Evolutionary conservation across 1,284 basidiomycete genomes (phyloP).

Genomic region (Apiotrichum domesticum): DNA sequence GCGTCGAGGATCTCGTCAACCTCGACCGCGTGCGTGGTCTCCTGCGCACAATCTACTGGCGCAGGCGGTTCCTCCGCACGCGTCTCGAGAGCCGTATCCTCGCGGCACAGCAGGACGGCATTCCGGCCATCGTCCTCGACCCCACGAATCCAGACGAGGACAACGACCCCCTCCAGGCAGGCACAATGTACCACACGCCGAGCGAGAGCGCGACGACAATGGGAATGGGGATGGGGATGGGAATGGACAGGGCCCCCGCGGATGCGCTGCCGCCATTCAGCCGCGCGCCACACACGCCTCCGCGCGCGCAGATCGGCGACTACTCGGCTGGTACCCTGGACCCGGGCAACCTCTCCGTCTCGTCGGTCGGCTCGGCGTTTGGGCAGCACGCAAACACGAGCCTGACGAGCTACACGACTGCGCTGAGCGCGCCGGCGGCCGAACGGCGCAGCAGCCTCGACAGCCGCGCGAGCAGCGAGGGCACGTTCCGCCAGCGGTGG

Average conservation of each 20-base stretch:
- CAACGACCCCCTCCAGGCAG: conserved; percentile 9
- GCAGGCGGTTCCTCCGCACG: conserved; percentile 58
- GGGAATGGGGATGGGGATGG: too few species aligned
- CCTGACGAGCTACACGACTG: neutral
- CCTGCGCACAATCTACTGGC: conserved; percentile 65
- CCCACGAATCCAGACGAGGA: conserved; percentile 24
- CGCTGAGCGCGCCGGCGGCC: neutral
- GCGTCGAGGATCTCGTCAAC: conserved; percentile 75
- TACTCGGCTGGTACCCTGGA: neutral
- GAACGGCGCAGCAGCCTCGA: neutral
- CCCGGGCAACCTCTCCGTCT: neutral
- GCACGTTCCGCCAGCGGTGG: neutral
- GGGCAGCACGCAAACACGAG: neutral
- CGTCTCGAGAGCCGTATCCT: conserved; percentile 16
- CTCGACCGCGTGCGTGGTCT: conserved; percentile 75
- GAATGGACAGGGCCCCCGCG: too few species aligned
- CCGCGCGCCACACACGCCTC: neutral
- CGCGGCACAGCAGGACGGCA: conserved; percentile 32
- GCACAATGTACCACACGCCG: conserved; percentile 2
- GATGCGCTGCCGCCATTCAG: too few species aligned
- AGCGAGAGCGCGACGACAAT: neutral
- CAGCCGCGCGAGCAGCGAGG: neutral
- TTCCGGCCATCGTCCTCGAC: conserved; percentile 46
- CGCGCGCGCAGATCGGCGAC: neutral
- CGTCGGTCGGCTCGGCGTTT: neutral